Evolutionary conservation across 2,329 filamentous ascomycete species (phyloP), one percentile per base, ranked within the genome.

Genomic region (Fusarium redolens): DNA sequence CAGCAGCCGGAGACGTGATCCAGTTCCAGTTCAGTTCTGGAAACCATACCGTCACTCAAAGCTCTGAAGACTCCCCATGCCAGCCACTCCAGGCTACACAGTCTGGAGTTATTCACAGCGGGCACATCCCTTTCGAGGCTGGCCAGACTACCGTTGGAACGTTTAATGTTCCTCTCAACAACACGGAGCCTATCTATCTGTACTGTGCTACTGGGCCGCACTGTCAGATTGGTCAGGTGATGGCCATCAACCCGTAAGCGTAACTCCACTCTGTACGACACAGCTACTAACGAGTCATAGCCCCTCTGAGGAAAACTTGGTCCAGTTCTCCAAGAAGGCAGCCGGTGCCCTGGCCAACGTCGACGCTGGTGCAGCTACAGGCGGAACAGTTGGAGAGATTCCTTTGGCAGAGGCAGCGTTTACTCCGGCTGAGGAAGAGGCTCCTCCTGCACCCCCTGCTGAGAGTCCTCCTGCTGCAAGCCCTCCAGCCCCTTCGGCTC

Each of bases 181-280:
- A 80, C 64, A 81, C 83, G 0, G 80, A 84, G 4, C 81, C 86
- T 10, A 83, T 88, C 65, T 88, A 86, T 76, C 69, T 86, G 37
- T 89, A 88, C 76, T 89, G 86, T 63, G 84, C 86, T 1, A 84
- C 84, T 5, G 82, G 79, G 0, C 83, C 82, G 6, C 86, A 88
- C 65, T 88, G 87, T 50, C 83, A 87, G 73, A 76, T 75, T 13
- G 86, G 86, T 12, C 87, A 88, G 81, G 82, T 86, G 33, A 83
- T 86, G 79, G 82, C 86, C 10, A 83, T 89, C 43, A 89, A 89
- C 65, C 83, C 84, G 82, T 83, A 62, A 67, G 81, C 73, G 0
- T 5, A 5, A 5, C 20, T 10, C 9, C 14, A 1, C n/a, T 15
- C 14, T 3, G 12, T 17, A 11, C 13, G 1, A 22, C 47, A 20